A percentile compares a stretch with the other conserved stretches of the same genome.
Conservation (phyloP, 2,329 filamentous ascomycete species). For the Mollisia scopiformis region DNA sequence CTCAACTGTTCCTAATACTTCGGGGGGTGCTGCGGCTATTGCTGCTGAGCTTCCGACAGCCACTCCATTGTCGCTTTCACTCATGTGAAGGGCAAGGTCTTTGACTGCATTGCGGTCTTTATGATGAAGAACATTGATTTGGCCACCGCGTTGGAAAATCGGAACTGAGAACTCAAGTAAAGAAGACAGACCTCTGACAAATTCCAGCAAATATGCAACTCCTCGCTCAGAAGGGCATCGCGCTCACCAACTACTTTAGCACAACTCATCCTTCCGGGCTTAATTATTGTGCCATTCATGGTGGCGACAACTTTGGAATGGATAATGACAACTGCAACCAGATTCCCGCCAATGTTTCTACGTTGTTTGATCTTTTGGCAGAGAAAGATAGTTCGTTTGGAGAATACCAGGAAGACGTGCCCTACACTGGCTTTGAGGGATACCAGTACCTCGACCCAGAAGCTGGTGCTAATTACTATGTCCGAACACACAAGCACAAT, state of each 20-base stretch:
- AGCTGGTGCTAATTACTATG: conserved; percentile 60
- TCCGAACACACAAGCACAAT: conserved; percentile 64
- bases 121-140: conserved; percentile 1
- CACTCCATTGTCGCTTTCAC: neutral
- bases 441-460: conserved; percentile 53
- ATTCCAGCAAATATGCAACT: conserved; percentile 43
- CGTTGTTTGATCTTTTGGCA: conserved; percentile 52
- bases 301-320: conserved; percentile 60
- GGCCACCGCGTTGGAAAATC: neutral
- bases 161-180: neutral
- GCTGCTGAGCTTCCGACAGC: neutral
- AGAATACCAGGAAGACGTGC: conserved; percentile 57
- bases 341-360: conserved; percentile 46
- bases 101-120: neutral
- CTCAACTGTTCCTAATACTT: neutral
- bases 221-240: conserved; percentile 56
- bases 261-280: conserved; percentile 63
- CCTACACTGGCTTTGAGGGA: conserved; percentile 50
- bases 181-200: neutral
- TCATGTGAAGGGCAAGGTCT: neutral
- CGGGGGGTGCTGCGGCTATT: neutral
- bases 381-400: conserved; percentile 51
- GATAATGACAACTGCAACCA: conserved; percentile 52
- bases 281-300: conserved; percentile 61
- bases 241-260: conserved; percentile 54